Evolutionary conservation across 1,139 yeast genomes (phyloP).

Genomic region (Eremothecium sinecaudum): DNA sequence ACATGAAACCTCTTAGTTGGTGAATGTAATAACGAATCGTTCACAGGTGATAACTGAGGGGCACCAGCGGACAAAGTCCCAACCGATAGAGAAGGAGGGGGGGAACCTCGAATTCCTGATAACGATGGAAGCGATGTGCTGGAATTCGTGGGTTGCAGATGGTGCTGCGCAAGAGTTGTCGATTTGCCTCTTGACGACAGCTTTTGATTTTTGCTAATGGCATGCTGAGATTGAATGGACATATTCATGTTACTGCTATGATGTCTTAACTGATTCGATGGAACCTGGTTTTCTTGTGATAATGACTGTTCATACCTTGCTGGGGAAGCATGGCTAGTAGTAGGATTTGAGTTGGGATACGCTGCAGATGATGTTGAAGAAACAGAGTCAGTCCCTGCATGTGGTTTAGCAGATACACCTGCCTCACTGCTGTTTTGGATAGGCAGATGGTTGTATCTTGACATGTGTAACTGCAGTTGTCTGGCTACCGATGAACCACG

Average conservation of each 20-base stretch:
- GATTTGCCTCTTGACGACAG: neutral
- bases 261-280: neutral
- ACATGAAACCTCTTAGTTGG: constrained; percentile 43
- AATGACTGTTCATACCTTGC: neutral
- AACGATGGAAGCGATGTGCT: constrained; percentile 1
- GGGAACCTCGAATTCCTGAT: constrained; percentile 3
- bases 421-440: constrained; percentile 19
- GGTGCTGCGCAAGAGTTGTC: constrained; percentile 11
- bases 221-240: constrained; percentile 2
- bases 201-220: neutral
- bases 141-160: constrained; percentile 5
- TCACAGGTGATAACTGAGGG: constrained; percentile 21
- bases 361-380: constrained; percentile 7
- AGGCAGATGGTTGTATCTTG: constrained; percentile 61
- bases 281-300: neutral
- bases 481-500: constrained; percentile 73
- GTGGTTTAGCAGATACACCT: neutral
- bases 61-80: constrained; percentile 12
- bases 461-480: constrained; percentile 65
- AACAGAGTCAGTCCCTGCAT: constrained; percentile 4
- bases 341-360: neutral
- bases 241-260: constrained; percentile 5
- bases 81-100: constrained; percentile 10
- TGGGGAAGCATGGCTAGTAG: neutral
- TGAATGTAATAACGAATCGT: constrained; percentile 27